Evolutionary conservation across 2,329 filamentous ascomycete genomes (phyloP).

Genomic region (Leptodontidium sp.): DNA sequence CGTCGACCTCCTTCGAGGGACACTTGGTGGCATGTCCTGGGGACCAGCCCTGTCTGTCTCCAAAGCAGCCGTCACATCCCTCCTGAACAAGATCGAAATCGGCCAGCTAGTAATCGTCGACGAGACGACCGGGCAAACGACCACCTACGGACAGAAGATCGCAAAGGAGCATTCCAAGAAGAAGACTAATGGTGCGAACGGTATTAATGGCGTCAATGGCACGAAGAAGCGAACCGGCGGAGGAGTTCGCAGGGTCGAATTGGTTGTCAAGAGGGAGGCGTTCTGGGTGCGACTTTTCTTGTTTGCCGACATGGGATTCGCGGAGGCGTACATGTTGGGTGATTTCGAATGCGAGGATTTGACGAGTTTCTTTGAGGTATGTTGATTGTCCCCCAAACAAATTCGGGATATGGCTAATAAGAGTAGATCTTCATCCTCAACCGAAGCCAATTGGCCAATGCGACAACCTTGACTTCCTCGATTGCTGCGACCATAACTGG

Average conservation of each 20-base stretch:
- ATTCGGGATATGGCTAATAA: conserved; percentile 36
- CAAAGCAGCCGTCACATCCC: conserved; percentile 54
- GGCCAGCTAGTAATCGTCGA: conserved; percentile 60
- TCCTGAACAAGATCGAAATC: conserved; percentile 56
- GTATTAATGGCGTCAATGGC: conserved; percentile 34
- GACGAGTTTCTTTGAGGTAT: conserved; percentile 72
- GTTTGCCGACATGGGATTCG: conserved; percentile 79
- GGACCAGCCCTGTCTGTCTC: conserved; percentile 56
- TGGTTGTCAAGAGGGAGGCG: conserved; percentile 69
- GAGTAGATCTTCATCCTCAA: conserved; percentile 74
- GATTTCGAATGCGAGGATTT: conserved; percentile 73
- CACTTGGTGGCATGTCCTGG: conserved; percentile 57
- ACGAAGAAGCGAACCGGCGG: conserved; percentile 50
- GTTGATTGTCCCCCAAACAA: conserved; percentile 27
- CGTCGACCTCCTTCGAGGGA: conserved; percentile 52
- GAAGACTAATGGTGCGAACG: conserved; percentile 47
- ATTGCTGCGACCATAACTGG: conserved; percentile 65
- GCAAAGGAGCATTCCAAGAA: conserved; percentile 49
- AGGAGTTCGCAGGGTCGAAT: conserved; percentile 56
- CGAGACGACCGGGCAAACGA: conserved; percentile 52
- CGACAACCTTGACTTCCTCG: conserved; percentile 67
- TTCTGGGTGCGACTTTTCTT: conserved; percentile 76
- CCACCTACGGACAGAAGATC: conserved; percentile 57
- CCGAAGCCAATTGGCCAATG: conserved; percentile 68
- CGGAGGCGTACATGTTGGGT: conserved; percentile 71